Base-by-base conservation (phyloP, 345 rosid species). In the Populus alba region DNA sequence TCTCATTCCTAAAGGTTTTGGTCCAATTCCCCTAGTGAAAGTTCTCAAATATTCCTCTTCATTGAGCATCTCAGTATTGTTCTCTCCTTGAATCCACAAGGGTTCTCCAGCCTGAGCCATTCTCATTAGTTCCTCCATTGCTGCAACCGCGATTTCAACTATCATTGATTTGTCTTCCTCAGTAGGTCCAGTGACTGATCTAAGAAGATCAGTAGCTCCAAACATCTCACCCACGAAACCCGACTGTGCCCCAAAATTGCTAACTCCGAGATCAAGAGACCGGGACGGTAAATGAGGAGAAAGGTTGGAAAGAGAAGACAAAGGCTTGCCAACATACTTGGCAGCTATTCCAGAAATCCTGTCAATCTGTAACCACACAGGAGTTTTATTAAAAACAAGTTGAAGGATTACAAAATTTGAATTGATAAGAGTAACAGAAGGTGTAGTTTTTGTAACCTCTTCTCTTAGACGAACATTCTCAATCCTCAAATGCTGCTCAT, bases 401-500 rank as follows among this genome's bases (percentile, higher is more conserved):
- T 2, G 1, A 29, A 8, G 23, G 11, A 18, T 23, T 29, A 29
- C 8, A 67, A 8, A 33, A 2, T 66, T 66, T 66, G 69, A 13
- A 23, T 1, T 38, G 23, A 23, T 38, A 31, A 43, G 38, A 57
- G 23, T 17, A 23, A 66, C 77, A 17, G 33, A 49, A 65, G 11
- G 6, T 53, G 27, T 37, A 6, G 8, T 71, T 17, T 27, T 6
- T 38, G 18, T 33, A 13, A 93, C 99, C 97, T 95, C 99, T 82
- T 95, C 99, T 66, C 90, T 86, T 71, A 95, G 73, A 68, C 99
- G 96, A 33, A 85, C 92, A 68, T 93, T 95, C 79, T 95, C 99
- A 2, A 95, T 92, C 83, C 99, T 91, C 85, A 92, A 59, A 76
- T 95, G 98, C 43, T 95, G 99, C 79, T 95, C 99, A n/a, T 95